Evolutionary conservation across 129 eudicot species (phyloP).

Genomic region (Sambucus nigra): DNA sequence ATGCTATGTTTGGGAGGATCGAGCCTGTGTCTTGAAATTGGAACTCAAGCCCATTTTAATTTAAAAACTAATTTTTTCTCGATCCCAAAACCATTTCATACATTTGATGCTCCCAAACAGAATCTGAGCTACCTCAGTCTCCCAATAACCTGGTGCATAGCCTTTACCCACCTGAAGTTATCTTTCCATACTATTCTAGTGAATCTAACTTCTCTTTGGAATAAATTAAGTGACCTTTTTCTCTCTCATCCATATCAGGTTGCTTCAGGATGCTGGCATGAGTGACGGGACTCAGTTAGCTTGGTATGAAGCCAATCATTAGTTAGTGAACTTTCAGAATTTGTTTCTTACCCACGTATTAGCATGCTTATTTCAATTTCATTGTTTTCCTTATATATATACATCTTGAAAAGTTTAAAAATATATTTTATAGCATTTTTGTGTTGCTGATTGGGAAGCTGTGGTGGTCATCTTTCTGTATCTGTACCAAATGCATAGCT

Average conservation of each 20-base stretch:
- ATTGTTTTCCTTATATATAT: neutral
- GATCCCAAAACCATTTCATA: too few species aligned
- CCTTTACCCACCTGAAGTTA: too few species aligned
- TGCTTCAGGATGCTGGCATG: conserved; percentile 97
- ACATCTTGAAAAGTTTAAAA: neutral
- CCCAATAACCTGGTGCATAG: too few species aligned
- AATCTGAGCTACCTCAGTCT: too few species aligned
- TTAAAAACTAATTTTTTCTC: too few species aligned
- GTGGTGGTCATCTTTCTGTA: neutral
- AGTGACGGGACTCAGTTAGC: conserved; percentile 75
- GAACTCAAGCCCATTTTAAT: too few species aligned
- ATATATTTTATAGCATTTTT: neutral
- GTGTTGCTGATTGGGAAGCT: neutral
- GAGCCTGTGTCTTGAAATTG: too few species aligned
- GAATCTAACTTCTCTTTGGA: neutral
- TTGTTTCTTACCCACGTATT: neutral
- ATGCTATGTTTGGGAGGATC: too few species aligned
- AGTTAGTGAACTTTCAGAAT: conserved; percentile 4
- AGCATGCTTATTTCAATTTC: neutral
- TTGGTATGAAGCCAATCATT: conserved; percentile 41
- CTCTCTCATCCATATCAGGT: conserved; percentile 33
- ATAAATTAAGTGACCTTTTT: neutral
- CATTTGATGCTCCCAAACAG: too few species aligned
- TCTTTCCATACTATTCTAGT: neutral
- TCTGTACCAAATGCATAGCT: neutral